Evolutionary conservation across 2,329 filamentous ascomycete species (phyloP).

Genomic region (Talaromyces sp.): DNA sequence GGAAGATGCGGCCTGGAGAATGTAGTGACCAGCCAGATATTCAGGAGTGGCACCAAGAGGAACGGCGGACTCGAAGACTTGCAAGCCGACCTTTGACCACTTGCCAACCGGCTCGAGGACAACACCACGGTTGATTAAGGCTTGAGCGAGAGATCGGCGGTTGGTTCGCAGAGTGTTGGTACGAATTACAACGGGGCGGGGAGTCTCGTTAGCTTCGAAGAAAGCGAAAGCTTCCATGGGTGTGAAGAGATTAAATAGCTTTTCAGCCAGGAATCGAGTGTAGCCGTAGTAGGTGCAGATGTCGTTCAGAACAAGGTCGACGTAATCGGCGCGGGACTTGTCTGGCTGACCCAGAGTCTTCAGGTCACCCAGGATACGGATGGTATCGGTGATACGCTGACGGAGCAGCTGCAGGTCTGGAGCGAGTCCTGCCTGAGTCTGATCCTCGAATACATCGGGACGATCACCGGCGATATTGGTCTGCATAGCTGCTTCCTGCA

Average conservation of each 20-base stretch:
- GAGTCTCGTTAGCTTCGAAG: constrained; percentile 97
- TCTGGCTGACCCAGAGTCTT: constrained; percentile 76
- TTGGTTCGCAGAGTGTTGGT: constrained; percentile 89
- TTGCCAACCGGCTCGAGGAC: constrained; percentile 96
- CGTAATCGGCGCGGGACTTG: constrained; percentile 85
- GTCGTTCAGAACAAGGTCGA: constrained; percentile 81
- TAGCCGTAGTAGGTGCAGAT: constrained; percentile 98
- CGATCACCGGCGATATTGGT: constrained; percentile 87
- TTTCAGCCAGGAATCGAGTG: constrained; percentile 90
- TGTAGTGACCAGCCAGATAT: constrained; percentile 96
- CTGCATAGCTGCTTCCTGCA: constrained; percentile 82
- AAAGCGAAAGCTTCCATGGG: constrained; percentile 95
- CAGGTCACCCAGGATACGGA: constrained; percentile 89
- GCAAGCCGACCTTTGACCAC: constrained; percentile 97
- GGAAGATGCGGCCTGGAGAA: constrained; percentile 92
- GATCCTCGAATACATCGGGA: constrained; percentile 64
- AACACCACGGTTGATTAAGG: constrained; percentile 93
- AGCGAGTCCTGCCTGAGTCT: constrained; percentile 67
- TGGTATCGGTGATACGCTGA: constrained; percentile 86
- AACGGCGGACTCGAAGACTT: constrained; percentile 88
- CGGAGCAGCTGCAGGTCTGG: constrained; percentile 89
- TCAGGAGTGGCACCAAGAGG: constrained; percentile 94
- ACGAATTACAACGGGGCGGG: constrained; percentile 89
- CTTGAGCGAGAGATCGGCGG: constrained; percentile 80
- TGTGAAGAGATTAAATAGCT: constrained; percentile 89